phyloP scores from a whole-genome alignment of 2,329 filamentous ascomycete genomes.

The Curvularia sp. region DNA sequence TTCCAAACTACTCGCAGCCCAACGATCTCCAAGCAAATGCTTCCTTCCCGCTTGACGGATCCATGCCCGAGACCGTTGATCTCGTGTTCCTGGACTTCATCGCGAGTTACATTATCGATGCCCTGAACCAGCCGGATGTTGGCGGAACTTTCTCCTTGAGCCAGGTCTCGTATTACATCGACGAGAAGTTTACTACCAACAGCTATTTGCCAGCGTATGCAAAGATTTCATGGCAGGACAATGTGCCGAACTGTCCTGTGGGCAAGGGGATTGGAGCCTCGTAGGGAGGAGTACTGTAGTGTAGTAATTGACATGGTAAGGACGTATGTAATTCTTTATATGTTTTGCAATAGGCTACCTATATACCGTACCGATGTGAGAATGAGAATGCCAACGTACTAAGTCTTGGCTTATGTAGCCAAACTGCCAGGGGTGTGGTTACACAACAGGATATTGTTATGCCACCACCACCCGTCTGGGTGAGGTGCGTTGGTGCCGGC shows the following conservation, averaged over 20 bases:
- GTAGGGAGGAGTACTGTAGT: not conserved
- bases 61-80: slow-evolving; percentile 57
- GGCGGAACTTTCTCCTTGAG: slow-evolving; percentile 42
- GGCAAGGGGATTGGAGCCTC: slow-evolving; percentile 42
- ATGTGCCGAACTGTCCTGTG: slow-evolving; percentile 52
- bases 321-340: not conserved
- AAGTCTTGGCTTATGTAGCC: too few relatives aligned
- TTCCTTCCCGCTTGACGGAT: slow-evolving; percentile 57
- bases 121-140: slow-evolving; percentile 42
- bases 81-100: slow-evolving; percentile 63
- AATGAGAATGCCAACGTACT: not conserved
- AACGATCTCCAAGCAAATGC: slow-evolving; percentile 60
- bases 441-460: too few relatives aligned
- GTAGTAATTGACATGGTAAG: not conserved
- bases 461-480: too few relatives aligned
- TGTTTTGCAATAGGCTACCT: not conserved
- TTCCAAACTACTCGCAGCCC: slow-evolving; percentile 59
- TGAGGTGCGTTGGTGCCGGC: too few relatives aligned
- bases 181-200: slow-evolving; percentile 53
- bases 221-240: slow-evolving; percentile 51
- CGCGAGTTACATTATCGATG: slow-evolving; percentile 46
- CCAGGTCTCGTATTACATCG: slow-evolving; percentile 50
- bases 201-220: slow-evolving; percentile 53
- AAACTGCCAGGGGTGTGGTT: too few relatives aligned
- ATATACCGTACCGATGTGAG: not conserved